Evolutionary conservation across 2,329 filamentous ascomycete species (phyloP), one percentile per base, ranked within the genome.

Genomic region (Daldinia sp.): DNA sequence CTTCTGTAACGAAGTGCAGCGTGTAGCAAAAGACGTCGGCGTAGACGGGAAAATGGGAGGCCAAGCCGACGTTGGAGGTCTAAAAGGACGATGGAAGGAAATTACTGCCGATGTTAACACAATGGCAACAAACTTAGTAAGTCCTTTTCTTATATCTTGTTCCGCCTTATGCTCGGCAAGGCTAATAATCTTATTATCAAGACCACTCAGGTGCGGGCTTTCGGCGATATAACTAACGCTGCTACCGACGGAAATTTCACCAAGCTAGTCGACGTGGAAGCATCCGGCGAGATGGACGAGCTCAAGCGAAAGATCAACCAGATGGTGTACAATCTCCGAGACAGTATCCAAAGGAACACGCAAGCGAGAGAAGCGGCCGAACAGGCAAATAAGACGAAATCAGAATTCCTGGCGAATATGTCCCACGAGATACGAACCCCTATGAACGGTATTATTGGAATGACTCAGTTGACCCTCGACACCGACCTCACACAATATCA

Each of bases 301-400:
- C 86, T 99, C 75, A 99, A 99, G 83, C 90, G 94, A 76, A 98
- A 98, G 86, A 98, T 99, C 87, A 99, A 98, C 79, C 93, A 97
- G 83, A 99, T 99, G 96, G 94, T 98, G 60, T 96, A 93, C 78
- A 97, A 97, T 78, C 83, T 99, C 70, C 87, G 95, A 74, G 96
- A 98, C 81, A 97, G 93, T 85, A 98, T 99, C 74, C 94, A 98
- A 80, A 90, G 94, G 79, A 99, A 98, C 79, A 98, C 94, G 2
- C 93, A 94, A 73, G 96, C 96, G 64, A 92, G 96, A 81, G 95
- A 98, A 81, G 94, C 95, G 53, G 96, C 96, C 76, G 96, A 99
- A 79, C 84, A 98, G 78, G 96, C 96, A 71, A 98, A 98, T 84
- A 95, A 97, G 82, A 98, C 95, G 46, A 99, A 99, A 79, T 98